A percentile compares a stretch with the other conserved stretches of the same genome.
phyloP scores from a whole-genome alignment of 805 yeast species.

The Metschnikowia reukaufii region DNA sequence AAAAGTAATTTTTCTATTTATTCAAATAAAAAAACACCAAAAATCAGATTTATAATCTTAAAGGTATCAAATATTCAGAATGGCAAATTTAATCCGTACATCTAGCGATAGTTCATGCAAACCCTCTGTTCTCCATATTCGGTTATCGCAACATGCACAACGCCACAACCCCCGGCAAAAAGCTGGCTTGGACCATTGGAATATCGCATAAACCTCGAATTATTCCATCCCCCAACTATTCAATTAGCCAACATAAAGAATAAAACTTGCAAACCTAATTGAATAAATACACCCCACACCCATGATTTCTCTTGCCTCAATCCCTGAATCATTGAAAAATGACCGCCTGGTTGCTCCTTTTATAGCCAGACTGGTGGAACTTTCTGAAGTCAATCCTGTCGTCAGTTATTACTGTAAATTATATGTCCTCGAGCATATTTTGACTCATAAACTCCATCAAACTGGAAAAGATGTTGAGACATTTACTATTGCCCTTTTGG shows the following conservation, averaged over 20 bases:
- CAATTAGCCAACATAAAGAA: too few relatives aligned
- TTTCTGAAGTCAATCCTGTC: slow-evolving; percentile 58
- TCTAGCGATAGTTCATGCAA: too few relatives aligned
- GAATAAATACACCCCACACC: too few relatives aligned
- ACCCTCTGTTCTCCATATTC: too few relatives aligned
- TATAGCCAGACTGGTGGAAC: slow-evolving; percentile 57
- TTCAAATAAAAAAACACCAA: too few relatives aligned
- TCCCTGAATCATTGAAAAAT: slow-evolving; percentile 25
- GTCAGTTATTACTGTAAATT: slow-evolving; percentile 68
- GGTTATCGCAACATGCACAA: neutral
- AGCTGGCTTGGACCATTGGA: neutral
- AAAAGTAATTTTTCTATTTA: too few relatives aligned
- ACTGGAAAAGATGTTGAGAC: slow-evolving; percentile 53
- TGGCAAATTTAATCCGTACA: too few relatives aligned
- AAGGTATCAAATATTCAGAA: too few relatives aligned
- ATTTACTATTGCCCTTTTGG: slow-evolving; percentile 63
- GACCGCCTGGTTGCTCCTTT: slow-evolving; percentile 45
- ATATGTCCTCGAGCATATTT: slow-evolving; percentile 72
- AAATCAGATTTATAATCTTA: too few relatives aligned
- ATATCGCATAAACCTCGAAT: too few relatives aligned
- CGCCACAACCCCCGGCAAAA: neutral
- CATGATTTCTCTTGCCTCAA: slow-evolving; percentile 3
- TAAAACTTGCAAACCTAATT: too few relatives aligned
- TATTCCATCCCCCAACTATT: too few relatives aligned
- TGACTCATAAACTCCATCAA: slow-evolving; percentile 60